phyloP scores from a whole-genome alignment of 176 grass and related monocot genomes.

The Triticum dicoccoides region DNA sequence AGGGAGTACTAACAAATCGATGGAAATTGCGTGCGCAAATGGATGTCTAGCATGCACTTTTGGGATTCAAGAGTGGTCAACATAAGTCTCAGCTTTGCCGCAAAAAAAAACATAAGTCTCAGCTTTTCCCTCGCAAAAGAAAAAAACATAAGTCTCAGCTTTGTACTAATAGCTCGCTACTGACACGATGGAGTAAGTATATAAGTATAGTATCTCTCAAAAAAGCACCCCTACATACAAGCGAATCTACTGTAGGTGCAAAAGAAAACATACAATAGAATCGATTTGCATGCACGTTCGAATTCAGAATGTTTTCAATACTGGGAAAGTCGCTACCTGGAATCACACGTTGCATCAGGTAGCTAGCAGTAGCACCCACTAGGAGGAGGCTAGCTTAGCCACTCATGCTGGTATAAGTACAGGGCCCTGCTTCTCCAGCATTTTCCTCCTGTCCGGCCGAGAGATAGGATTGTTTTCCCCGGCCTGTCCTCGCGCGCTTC shows the following conservation, averaged over 20 bases:
- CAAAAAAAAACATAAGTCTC: neutral
- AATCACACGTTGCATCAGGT: conserved; percentile 12
- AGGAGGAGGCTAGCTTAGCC: neutral
- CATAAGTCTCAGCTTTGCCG: neutral
- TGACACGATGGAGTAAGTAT: neutral
- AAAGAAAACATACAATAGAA: conserved; percentile 14
- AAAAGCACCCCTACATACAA: neutral
- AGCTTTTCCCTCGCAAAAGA: too few relatives aligned
- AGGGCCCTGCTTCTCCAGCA: neutral
- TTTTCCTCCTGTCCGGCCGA: neutral
- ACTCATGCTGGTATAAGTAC: conserved; percentile 17
- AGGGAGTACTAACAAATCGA: neutral
- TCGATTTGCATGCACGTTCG: conserved; percentile 12
- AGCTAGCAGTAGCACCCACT: neutral
- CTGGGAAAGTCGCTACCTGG: neutral
- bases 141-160: neutral
- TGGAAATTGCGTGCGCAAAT: neutral
- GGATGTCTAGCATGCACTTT: neutral
- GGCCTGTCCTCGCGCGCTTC: neutral
- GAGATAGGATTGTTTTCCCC: conserved; percentile 11
- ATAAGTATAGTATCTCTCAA: neutral
- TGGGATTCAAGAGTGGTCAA: neutral
- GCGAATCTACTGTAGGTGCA: neutral
- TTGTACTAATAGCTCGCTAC: neutral
- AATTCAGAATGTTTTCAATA: conserved; percentile 23